phyloP scores from a whole-genome alignment of 306 rosid species.

The Oxytropis ochrocephala region DNA sequence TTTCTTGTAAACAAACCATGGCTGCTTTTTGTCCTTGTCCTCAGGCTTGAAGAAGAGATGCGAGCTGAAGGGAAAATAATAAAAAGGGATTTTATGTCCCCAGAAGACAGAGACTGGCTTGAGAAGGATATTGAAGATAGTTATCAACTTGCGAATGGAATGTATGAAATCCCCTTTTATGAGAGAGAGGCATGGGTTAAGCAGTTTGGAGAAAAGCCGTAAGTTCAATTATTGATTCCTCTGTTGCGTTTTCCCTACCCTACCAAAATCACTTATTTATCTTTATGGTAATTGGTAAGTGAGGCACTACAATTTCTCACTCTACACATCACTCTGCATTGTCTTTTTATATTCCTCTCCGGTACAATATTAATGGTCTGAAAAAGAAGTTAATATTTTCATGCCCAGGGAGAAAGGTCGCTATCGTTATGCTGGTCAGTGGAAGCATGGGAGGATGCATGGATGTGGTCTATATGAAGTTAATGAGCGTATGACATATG shows the following conservation, averaged over 20 bases:
- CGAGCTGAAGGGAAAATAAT: conserved; percentile 79
- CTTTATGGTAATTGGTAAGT: not conserved
- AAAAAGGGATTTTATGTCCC: conserved; percentile 67
- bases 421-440: conserved; percentile 93
- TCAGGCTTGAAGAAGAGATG: conserved; percentile 84
- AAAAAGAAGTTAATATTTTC: conserved; percentile 7
- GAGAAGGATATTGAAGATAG: conserved; percentile 95
- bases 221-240: conserved; percentile 28
- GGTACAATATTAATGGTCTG: conserved; percentile 11
- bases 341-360: not conserved
- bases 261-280: not conserved
- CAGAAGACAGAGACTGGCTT: conserved; percentile 84
- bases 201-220: conserved; percentile 74
- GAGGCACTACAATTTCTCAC: not conserved
- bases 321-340: not conserved
- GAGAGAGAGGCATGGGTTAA: conserved; percentile 73
- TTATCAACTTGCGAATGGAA: conserved; percentile 47
- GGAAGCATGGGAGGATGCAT: conserved; percentile 96
- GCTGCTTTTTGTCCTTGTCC: conserved; percentile 23
- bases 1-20: conserved; percentile 19
- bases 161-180: conserved; percentile 57
- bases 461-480: conserved; percentile 88
- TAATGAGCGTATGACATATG: conserved; percentile 66
- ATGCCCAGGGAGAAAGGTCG: conserved; percentile 88
- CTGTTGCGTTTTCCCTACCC: not conserved